Conservation (phyloP, 2,329 filamentous ascomycete species). For the Clonostachys rhizophaga region DNA sequence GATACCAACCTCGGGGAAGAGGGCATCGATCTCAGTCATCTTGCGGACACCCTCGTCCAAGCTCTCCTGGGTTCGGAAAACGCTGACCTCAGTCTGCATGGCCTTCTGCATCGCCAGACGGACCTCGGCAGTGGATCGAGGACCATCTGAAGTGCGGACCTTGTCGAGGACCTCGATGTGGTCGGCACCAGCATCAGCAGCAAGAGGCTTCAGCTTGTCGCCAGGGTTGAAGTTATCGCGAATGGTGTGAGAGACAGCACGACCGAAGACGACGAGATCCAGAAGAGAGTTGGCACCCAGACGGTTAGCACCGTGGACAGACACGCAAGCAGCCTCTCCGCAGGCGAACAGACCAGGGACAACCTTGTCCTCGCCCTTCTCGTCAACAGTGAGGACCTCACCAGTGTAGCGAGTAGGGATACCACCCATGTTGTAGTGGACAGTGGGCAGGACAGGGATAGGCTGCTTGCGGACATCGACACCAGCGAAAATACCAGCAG, state of each 20-base stretch:
- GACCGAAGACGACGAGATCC: conserved; percentile 95
- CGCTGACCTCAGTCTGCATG: conserved; percentile 96
- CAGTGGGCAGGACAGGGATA: conserved; percentile 92
- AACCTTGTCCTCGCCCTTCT: conserved; percentile 82
- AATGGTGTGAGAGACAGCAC: conserved; percentile 95
- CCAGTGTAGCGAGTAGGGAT: conserved; percentile 97
- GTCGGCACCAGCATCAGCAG: conserved; percentile 82
- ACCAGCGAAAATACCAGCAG: conserved; percentile 92
- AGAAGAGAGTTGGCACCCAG: conserved; percentile 97
- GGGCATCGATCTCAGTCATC: conserved; percentile 79
- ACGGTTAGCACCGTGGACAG: conserved; percentile 96
- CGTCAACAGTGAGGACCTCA: conserved; percentile 87
- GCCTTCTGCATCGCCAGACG: conserved; percentile 93
- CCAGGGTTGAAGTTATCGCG: conserved; percentile 89
- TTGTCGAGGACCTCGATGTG: conserved; percentile 84
- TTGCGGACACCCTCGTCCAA: conserved; percentile 89
- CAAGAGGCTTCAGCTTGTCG: conserved; percentile 70
- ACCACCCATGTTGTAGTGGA: conserved; percentile 99
- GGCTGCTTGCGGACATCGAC: conserved; percentile 97
- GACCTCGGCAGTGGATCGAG: conserved; percentile 85
- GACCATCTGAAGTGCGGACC: conserved; percentile 76
- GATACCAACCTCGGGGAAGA: conserved; percentile 80
- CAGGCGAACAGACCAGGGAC: conserved; percentile 95
- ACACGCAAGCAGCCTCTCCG: conserved; percentile 95
- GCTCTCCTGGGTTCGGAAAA: conserved; percentile 92